Evolutionary conservation across 2,329 filamentous ascomycete species (phyloP), one percentile per base, ranked within the genome.

Genomic region (Fusarium siculi): DNA sequence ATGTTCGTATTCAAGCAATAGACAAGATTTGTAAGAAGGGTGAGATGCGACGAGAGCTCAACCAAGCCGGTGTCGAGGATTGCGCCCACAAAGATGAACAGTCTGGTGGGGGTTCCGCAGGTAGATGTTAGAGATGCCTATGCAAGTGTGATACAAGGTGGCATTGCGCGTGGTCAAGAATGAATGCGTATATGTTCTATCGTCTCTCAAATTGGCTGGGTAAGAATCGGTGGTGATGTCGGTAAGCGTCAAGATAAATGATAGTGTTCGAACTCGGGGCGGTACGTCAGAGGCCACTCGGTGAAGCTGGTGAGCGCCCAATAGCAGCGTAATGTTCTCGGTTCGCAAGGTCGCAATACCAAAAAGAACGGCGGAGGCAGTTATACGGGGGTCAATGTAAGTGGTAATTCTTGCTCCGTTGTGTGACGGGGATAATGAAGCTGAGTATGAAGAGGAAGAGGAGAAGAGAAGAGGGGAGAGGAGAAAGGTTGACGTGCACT

Each of bases 391-490:
- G 39, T 39, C 25, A 59, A 56, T 23, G 44, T 34, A 42, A 42
- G 55, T 19, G 28, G 23, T 44, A 57, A 53, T 47, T 34, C 53
- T 55, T 64, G 55, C 40, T 32, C 63, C 53, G 66, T 56, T 63
- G 58, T 50, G 62, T 74, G 64, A 64, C 46, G 42, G 19, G 36
- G 47, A 57, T 49, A 66, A 63, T 30, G 30, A 65, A 50, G 44
- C 46, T 54, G 72, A 66, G 66, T 59, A 42, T 66, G 66, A 70
- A 34, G 43, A 61, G 44, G 47, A 54, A 23, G 53, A 49, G 52
- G 58, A 68, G 71, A 69, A 68, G 67, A 74, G 73, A 68, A 67
- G 69, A 74, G 73, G 71, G 57, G 66, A 71, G 70, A 63, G 66
- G 56, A 69, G 57, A 57, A 70, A 59, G 36, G 62, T 72, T 49